phyloP scores from a whole-genome alignment of 805 yeast genomes.

The Priceomyces fermenticarens region DNA sequence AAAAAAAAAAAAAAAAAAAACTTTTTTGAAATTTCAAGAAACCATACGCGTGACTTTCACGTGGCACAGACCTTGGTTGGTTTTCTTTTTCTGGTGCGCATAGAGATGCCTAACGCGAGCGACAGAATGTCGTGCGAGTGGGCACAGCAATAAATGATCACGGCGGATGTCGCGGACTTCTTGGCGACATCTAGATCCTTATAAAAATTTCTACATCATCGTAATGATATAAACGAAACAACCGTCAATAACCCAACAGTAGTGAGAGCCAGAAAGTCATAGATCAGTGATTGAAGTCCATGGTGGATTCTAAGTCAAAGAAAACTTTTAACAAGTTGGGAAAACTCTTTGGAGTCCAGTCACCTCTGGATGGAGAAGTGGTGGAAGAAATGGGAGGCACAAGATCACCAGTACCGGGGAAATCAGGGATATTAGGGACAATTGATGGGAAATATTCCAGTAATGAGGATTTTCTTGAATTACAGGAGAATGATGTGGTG shows the following conservation, averaged over 20 bases:
- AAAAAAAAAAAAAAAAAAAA: too few relatives aligned
- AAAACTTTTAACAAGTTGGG: slow-evolving; percentile 17
- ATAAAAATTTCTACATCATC: neutral
- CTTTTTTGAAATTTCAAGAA: too few relatives aligned
- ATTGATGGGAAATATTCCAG: neutral
- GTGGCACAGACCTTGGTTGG: too few relatives aligned
- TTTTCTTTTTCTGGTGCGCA: too few relatives aligned
- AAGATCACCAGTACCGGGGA: neutral
- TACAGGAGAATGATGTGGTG: slow-evolving; percentile 10
- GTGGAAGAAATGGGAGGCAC: neutral
- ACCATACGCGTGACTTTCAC: too few relatives aligned
- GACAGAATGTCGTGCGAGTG: too few relatives aligned
- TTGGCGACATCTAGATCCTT: too few relatives aligned
- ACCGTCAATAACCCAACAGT: slow-evolving; percentile 1
- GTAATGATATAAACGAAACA: slow-evolving; percentile 1
- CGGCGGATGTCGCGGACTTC: too few relatives aligned
- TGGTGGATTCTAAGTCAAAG: slow-evolving; percentile 17
- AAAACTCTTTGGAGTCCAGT: slow-evolving; percentile 19
- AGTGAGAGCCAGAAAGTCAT: slow-evolving; percentile 1
- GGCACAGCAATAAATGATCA: slow-evolving; percentile 1
- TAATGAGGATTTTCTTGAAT: neutral
- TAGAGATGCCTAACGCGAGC: too few relatives aligned
- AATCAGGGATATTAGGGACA: neutral
- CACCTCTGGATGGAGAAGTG: slow-evolving; percentile 9
- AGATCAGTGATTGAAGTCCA: slow-evolving; percentile 2